Percentiles rank a stretch among this genome's conserved stretches.
Conservation (phyloP, 2,329 filamentous ascomycete genomes). For the Lasiodiplodia gonubiensis region DNA sequence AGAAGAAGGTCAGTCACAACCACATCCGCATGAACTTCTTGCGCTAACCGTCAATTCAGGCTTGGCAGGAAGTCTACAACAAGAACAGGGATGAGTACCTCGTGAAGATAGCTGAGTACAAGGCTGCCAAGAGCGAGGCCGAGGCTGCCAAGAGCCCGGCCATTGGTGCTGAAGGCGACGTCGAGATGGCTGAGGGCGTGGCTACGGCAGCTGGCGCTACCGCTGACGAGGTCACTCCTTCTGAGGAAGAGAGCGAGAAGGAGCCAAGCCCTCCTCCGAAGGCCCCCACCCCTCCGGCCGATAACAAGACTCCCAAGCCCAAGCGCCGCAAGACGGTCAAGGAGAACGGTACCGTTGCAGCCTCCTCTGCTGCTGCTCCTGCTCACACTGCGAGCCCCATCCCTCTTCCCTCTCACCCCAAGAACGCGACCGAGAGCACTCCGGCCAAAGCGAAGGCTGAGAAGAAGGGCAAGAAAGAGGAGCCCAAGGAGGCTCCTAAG, state of each 20-base stretch:
- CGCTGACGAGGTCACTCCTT: neutral
- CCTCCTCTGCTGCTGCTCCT: conserved; percentile 19
- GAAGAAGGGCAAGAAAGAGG: conserved; percentile 21
- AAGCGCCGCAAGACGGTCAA: conserved; percentile 29
- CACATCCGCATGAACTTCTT: neutral
- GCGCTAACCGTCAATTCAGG: conserved; percentile 5
- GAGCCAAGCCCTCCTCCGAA: conserved; percentile 21
- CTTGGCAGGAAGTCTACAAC: conserved; percentile 21
- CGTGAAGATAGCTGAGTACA: conserved; percentile 23
- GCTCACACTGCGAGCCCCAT: conserved; percentile 22
- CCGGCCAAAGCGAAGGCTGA: conserved; percentile 12
- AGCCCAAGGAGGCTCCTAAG: neutral
- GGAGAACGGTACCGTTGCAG: conserved; percentile 18
- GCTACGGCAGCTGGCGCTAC: conserved; percentile 4
- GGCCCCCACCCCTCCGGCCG: conserved; percentile 25
- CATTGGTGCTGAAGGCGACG: neutral
- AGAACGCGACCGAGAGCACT: conserved; percentile 15
- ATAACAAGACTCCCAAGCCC: conserved; percentile 28
- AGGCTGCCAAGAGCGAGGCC: conserved; percentile 8
- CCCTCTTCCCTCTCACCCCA: conserved; percentile 21
- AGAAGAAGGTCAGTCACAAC: conserved; percentile 66
- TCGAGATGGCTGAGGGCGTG: conserved; percentile 23
- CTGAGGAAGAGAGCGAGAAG: conserved; percentile 24
- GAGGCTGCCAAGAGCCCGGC: conserved; percentile 1
- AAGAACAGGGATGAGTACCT: conserved; percentile 21